Base-by-base conservation (phyloP, 2,329 filamentous ascomycete genomes). In the Aspergillus luchuensis region DNA sequence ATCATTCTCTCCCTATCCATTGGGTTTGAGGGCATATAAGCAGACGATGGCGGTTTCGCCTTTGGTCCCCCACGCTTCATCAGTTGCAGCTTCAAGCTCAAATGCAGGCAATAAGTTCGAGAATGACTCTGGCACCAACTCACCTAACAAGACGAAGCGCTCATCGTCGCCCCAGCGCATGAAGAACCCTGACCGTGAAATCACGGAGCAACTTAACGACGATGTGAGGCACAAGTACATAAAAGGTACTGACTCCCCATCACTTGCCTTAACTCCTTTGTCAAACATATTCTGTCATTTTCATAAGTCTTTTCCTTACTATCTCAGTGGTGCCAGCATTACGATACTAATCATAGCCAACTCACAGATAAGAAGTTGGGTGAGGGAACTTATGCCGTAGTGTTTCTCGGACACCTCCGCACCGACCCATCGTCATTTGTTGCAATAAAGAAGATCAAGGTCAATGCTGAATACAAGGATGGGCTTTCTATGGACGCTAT, bases 321-420 rank as follows among this genome's bases (percentile, higher is more conserved):
- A 30, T 45, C 8, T 28, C 15, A 23, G 10, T 3, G 15, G 25
- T 10, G 17, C 10, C 11, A 19, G n/a, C 8, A 21, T 7, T 7
- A 3, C 15, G 21, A 33, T 11, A 8, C 39, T 30, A 43, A 45
- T 33, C 0, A 25, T 53, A 6, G 21, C 15, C 21, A 15, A 15
- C 2, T 45, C 17, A 10, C 67, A 92, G 91, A 91, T 72, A 92
- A 91, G 75, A 95, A 95, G 74, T 87, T 99, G 62, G 95, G 95
- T 76, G 92, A 96, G 78, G 95, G 95, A 81, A 98, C 95, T 65
- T 99, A 99, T 76, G 95, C 95, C 74, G 89, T 96, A 71, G 95
- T 99, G 71, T 97, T 92, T 81, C 87, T 93, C 56, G 95, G 93
- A 56, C 90, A 94, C 77, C 84, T 95, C 49, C 86, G 88, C 64